These are phyloP conservation scores for Primulina huaijiensis DNA, from an alignment of 257 asterid species.

Conservation along the genomic window DNA sequence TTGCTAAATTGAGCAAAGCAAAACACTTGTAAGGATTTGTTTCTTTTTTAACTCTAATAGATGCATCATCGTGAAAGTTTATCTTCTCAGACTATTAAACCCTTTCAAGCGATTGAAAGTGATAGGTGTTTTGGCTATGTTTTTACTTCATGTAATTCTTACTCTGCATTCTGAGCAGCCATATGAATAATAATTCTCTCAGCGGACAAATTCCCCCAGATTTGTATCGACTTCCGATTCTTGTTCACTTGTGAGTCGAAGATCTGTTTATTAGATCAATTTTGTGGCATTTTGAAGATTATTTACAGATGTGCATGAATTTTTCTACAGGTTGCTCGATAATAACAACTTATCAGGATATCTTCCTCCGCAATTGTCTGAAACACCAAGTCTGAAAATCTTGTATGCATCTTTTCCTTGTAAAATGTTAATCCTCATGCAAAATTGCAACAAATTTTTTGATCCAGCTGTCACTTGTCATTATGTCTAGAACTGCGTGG, in stretches of 20 bases:
- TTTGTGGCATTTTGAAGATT: conserved; percentile 16
- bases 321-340: conserved; percentile 82
- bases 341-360: conserved; percentile 86
- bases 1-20: conserved; percentile 61
- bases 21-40: conserved; percentile 60
- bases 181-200: conserved; percentile 94
- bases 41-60: neutral
- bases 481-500: conserved; percentile 1
- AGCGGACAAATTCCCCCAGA: conserved; percentile 83
- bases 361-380: conserved; percentile 82
- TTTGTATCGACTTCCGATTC: conserved; percentile 75
- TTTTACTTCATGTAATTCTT: conserved; percentile 18
- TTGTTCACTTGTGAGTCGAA: conserved; percentile 87
- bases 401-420: conserved; percentile 52
- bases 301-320: conserved; percentile 16
- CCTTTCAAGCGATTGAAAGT: neutral
- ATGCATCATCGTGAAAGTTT: neutral
- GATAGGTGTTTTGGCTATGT: conserved; percentile 4
- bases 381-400: conserved; percentile 55
- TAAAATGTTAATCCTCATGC: conserved; percentile 12
- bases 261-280: conserved; percentile 2
- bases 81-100: neutral
- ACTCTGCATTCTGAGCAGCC: conserved; percentile 54
- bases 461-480: conserved; percentile 10
- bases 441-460: conserved; percentile 11